These are phyloP conservation scores for Globisporangium polare DNA, from an alignment of 352 stramenopile species.

Conservation along the genomic window DNA sequence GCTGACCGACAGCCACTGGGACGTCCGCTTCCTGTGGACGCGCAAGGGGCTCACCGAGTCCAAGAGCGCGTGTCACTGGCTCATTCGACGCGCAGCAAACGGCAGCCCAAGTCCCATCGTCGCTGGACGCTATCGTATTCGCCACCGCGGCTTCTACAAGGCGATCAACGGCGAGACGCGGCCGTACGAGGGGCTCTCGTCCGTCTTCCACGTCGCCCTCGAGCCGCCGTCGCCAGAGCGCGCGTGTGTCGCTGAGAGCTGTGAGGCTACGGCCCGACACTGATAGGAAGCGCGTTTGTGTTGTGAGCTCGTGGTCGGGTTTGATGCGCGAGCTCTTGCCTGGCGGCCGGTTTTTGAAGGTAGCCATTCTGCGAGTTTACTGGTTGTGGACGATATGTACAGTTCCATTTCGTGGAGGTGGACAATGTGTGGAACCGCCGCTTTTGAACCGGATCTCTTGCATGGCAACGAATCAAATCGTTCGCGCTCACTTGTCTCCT, in stretches of 20 bases:
- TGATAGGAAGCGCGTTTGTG: not conserved
- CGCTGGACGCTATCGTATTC: constrained; percentile 34
- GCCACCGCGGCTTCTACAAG: constrained; percentile 39
- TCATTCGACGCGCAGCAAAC: too few species aligned
- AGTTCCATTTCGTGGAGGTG: not conserved
- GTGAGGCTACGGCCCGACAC: not conserved
- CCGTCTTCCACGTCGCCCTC: not conserved
- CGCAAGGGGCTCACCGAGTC: constrained; percentile 22
- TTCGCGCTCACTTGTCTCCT: not conserved
- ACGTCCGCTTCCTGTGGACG: constrained; percentile 35
- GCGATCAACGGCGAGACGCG: constrained; percentile 21
- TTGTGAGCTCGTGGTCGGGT: too few species aligned
- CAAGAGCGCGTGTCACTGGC: constrained; percentile 37
- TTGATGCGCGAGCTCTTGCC: not conserved
- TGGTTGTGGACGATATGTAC: not conserved
- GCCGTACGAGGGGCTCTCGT: not conserved
- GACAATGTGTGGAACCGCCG: not conserved
- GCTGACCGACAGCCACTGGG: constrained; percentile 48
- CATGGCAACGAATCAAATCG: not conserved
- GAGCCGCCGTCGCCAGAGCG: not conserved
- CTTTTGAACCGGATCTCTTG: not conserved
- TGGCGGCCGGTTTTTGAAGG: too few species aligned
- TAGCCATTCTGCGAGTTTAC: too few species aligned
- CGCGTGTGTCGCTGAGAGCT: not conserved
- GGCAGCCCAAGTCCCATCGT: too few species aligned